These are phyloP conservation scores for Plasmodium cynomolgi DNA, from an alignment of 169 alveolate genomes.

Conservation along the genomic window DNA sequence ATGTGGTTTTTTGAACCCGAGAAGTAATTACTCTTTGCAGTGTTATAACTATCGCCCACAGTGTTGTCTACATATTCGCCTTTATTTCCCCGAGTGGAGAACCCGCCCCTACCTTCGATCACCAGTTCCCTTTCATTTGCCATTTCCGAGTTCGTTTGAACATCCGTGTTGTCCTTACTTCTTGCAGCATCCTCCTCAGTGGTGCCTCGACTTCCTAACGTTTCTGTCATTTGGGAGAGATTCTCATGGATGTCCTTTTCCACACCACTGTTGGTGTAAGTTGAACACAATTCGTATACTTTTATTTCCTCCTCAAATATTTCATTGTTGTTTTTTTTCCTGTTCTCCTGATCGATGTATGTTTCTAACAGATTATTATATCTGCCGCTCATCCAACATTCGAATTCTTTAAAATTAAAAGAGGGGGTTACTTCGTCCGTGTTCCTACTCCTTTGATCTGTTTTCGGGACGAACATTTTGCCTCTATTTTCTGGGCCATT, in stretches of 20 bases:
- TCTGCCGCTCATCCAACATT: constrained; percentile 32
- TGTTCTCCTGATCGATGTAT: constrained; percentile 35
- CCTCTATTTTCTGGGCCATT: constrained; percentile 1
- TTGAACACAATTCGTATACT: constrained; percentile 8
- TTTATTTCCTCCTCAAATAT: constrained; percentile 57
- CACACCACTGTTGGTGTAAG: background rate
- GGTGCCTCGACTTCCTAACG: background rate
- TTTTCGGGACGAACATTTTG: background rate
- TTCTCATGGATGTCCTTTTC: background rate
- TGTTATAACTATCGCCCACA: background rate
- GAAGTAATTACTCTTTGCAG: constrained; percentile 2
- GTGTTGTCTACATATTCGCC: background rate
- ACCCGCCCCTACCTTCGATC: background rate
- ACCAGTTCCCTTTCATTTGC: background rate
- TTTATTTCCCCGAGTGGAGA: background rate
- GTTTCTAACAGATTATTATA: constrained; percentile 24
- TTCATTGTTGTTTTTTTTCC: constrained; percentile 42
- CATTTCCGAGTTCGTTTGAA: background rate
- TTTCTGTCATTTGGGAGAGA: background rate
- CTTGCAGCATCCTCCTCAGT: background rate
- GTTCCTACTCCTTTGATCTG: background rate
- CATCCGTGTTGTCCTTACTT: background rate
- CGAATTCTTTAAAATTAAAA: constrained; percentile 1
- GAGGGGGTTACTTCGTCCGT: background rate
- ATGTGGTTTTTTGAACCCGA: background rate